Evolutionary conservation across 2,329 filamentous ascomycete genomes (phyloP).

Genomic region (Juglanconis juglandina): DNA sequence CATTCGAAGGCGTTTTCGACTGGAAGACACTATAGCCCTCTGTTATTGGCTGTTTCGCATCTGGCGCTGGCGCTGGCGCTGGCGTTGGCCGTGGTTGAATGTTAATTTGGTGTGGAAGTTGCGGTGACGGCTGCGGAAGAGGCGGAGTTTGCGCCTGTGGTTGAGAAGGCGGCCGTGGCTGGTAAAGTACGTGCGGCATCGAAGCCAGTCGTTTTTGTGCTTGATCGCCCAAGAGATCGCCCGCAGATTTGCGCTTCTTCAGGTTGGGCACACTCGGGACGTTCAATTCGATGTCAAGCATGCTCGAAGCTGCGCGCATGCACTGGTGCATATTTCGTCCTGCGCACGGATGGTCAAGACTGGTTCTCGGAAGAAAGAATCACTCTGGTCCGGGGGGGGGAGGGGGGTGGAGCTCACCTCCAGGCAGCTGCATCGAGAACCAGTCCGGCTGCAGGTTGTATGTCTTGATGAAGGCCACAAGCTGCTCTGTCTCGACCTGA

Average conservation of each 20-base stretch:
- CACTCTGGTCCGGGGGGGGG: not conserved
- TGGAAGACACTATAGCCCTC: constrained; percentile 13
- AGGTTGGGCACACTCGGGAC: constrained; percentile 24
- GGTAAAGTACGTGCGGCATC: constrained; percentile 15
- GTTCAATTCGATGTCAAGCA: constrained; percentile 27
- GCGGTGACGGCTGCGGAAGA: constrained; percentile 7
- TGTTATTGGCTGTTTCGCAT: constrained; percentile 20
- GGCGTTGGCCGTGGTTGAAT: constrained; percentile 30
- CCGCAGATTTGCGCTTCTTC: constrained; percentile 30
- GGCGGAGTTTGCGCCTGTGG: constrained; percentile 6
- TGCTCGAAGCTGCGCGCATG: constrained; percentile 27
- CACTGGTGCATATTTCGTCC: constrained; percentile 35
- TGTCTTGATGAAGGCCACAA: constrained; percentile 45
- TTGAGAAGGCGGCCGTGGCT: constrained; percentile 11
- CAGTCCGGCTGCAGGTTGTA: constrained; percentile 30
- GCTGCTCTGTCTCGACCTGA: constrained; percentile 41
- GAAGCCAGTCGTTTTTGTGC: constrained; percentile 29
- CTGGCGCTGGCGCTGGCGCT: constrained; percentile 11
- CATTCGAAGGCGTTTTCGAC: constrained; percentile 16
- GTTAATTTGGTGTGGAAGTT: constrained; percentile 19
- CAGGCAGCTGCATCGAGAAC: constrained; percentile 33
- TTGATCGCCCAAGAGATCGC: constrained; percentile 28
- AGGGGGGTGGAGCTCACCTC: constrained; percentile 24
- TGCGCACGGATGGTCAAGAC: constrained; percentile 21
- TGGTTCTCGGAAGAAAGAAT: not conserved